Percentiles rank a stretch among this genome's conserved stretches.
These are phyloP conservation scores for Scedosporium apiospermum DNA, from an alignment of 2,329 filamentous ascomycete genomes.

Conservation along the genomic window DNA sequence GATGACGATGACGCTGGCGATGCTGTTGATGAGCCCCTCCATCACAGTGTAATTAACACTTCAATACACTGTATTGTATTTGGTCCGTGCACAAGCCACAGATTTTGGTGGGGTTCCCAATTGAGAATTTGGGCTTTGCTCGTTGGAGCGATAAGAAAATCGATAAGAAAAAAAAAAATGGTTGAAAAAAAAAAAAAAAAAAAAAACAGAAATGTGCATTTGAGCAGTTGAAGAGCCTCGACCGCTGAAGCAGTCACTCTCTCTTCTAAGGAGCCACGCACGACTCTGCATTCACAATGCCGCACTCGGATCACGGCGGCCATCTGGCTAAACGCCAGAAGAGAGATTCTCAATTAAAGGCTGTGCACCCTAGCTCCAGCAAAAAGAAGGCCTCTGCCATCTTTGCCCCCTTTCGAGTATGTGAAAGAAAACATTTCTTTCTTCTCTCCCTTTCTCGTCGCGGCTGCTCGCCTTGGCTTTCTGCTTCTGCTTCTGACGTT, in stretches of 20 bases:
- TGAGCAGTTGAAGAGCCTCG: background rate
- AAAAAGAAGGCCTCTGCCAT: conserved; percentile 58
- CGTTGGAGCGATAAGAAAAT: too few species aligned
- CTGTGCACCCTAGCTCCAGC: conserved; percentile 26
- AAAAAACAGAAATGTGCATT: background rate
- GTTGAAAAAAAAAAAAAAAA: background rate
- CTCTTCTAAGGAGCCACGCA: background rate
- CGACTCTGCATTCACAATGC: conserved; percentile 31
- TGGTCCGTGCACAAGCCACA: too few species aligned
- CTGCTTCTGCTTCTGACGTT: background rate
- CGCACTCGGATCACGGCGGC: conserved; percentile 47
- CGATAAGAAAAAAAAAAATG: too few species aligned
- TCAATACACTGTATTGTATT: too few species aligned
- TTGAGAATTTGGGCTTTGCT: too few species aligned
- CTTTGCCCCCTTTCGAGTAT: conserved; percentile 87
- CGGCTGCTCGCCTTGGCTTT: conserved; percentile 6
- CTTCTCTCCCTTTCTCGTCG: background rate
- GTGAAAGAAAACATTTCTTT: conserved; percentile 16
- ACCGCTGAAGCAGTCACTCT: background rate
- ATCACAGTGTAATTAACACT: too few species aligned
- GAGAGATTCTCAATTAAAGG: conserved; percentile 29
- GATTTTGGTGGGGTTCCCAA: too few species aligned
- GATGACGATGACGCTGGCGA: too few species aligned
- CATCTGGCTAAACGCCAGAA: conserved; percentile 73
- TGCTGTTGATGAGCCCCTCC: too few species aligned